These are phyloP conservation scores for Tremella yokohamensis DNA, from an alignment of 768 basidiomycete species.

Conservation along the genomic window DNA sequence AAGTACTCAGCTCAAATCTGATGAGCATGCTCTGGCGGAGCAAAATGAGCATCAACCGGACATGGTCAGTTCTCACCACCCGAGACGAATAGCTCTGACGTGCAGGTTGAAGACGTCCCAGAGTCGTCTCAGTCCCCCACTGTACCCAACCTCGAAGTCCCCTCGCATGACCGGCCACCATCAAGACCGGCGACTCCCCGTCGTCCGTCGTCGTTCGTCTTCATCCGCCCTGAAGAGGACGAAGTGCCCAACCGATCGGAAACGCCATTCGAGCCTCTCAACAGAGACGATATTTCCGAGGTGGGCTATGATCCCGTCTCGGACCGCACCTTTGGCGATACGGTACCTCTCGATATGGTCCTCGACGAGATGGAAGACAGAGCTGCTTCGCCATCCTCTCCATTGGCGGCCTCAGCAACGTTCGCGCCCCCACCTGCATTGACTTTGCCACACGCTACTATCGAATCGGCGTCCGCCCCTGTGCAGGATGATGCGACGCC, in stretches of 20 bases:
- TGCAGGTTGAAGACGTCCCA: background rate
- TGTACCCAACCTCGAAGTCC: too few species aligned
- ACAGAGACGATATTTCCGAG: background rate
- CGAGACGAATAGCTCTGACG: too few species aligned
- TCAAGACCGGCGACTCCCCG: background rate
- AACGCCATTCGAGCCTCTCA: constrained; percentile 1
- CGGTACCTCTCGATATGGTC: constrained; percentile 4
- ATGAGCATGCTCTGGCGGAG: too few species aligned
- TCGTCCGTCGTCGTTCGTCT: background rate
- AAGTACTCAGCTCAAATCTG: too few species aligned
- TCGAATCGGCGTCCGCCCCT: too few species aligned
- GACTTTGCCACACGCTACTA: too few species aligned
- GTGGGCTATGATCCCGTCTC: constrained; percentile 3
- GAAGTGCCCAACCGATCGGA: background rate
- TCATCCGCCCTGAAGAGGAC: background rate
- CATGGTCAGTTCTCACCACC: too few species aligned
- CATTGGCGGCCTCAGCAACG: too few species aligned
- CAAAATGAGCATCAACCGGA: too few species aligned
- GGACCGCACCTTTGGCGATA: background rate
- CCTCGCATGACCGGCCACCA: background rate
- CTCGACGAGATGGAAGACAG: background rate
- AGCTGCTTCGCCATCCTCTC: too few species aligned
- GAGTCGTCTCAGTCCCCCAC: background rate
- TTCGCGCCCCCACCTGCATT: too few species aligned
- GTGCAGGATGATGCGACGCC: too few species aligned